phyloP scores from a whole-genome alignment of 805 yeast genomes.

The Ogataea thermomethanolica region DNA sequence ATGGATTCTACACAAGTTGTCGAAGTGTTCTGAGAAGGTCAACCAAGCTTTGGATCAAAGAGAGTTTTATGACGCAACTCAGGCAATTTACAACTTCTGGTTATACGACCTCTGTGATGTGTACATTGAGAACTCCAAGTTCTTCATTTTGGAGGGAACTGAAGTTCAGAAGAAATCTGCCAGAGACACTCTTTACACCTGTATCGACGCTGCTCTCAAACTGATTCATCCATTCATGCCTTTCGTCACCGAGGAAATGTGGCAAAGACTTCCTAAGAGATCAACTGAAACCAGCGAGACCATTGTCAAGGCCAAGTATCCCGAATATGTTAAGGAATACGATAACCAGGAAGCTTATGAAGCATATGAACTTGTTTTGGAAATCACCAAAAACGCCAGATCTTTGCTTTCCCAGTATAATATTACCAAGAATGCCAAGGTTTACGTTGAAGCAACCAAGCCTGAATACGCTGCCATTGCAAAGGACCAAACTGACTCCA shows the following conservation, averaged over 20 bases:
- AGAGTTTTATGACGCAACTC: slow-evolving; percentile 86
- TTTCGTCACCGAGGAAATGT: slow-evolving; percentile 93
- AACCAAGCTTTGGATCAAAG: slow-evolving; percentile 71
- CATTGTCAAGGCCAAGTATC: slow-evolving; percentile 78
- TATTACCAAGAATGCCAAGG: slow-evolving; percentile 83
- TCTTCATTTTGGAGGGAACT: slow-evolving; percentile 87
- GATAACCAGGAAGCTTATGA: slow-evolving; percentile 62
- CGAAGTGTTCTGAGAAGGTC: slow-evolving; percentile 61
- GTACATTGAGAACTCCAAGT: slow-evolving; percentile 95
- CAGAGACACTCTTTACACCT: slow-evolving; percentile 87
- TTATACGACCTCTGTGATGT: slow-evolving; percentile 92
- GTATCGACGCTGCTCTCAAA: slow-evolving; percentile 86
- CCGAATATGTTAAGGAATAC: slow-evolving; percentile 57
- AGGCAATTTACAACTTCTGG: slow-evolving; percentile 91
- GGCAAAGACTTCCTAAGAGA: slow-evolving; percentile 96
- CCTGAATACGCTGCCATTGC: slow-evolving; percentile 50
- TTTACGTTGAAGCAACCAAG: slow-evolving; percentile 70
- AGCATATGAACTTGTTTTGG: slow-evolving; percentile 81
- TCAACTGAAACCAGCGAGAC: slow-evolving; percentile 64
- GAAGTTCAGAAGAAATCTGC: slow-evolving; percentile 83
- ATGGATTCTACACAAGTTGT: slow-evolving; percentile 90
- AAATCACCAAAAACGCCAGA: slow-evolving; percentile 86
- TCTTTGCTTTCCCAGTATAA: slow-evolving; percentile 87
- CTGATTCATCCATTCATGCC: slow-evolving; percentile 99
- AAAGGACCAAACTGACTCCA: slow-evolving; percentile 73